Evolutionary conservation across 2,329 filamentous ascomycete species (phyloP).

Genomic region (Orbilia oligospora): DNA sequence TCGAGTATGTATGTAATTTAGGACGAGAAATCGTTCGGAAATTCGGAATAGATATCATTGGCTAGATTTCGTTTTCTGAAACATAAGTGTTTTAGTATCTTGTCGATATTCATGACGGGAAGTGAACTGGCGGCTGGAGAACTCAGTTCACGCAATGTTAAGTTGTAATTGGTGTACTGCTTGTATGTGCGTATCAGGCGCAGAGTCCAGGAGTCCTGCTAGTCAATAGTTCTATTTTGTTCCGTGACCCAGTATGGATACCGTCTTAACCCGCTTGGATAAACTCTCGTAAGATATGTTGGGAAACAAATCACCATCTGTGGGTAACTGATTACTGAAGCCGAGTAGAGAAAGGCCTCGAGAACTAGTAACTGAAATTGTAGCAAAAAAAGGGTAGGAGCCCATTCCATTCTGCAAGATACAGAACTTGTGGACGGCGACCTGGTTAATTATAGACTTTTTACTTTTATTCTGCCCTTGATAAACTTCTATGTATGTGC

Average conservation of each 20-base stretch:
- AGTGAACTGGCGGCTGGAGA: conserved; percentile 1
- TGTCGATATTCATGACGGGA: conserved; percentile 14
- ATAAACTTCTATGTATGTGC: too few species aligned
- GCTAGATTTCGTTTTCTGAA: conserved; percentile 43
- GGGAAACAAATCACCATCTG: background rate
- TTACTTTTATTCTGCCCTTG: background rate
- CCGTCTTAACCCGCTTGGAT: background rate
- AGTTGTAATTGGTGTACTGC: background rate
- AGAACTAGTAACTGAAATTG: too few species aligned
- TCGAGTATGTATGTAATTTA: conserved; percentile 10
- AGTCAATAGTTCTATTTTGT: conserved; percentile 1
- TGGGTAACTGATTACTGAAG: background rate
- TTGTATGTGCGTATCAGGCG: conserved; percentile 6
- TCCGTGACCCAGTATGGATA: background rate
- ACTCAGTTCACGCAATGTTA: background rate
- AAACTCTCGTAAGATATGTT: background rate
- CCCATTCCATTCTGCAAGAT: conserved; percentile 41
- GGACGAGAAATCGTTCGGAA: conserved; percentile 21
- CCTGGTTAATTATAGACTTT: conserved; percentile 58
- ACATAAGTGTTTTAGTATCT: conserved; percentile 14
- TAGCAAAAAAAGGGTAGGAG: background rate
- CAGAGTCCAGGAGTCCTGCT: background rate
- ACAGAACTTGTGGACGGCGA: conserved; percentile 50
- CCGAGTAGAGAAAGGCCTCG: background rate
- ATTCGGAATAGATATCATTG: conserved; percentile 35